Conservation (phyloP, 2,329 filamentous ascomycete species). For the Tolypocladium tundrense region DNA sequence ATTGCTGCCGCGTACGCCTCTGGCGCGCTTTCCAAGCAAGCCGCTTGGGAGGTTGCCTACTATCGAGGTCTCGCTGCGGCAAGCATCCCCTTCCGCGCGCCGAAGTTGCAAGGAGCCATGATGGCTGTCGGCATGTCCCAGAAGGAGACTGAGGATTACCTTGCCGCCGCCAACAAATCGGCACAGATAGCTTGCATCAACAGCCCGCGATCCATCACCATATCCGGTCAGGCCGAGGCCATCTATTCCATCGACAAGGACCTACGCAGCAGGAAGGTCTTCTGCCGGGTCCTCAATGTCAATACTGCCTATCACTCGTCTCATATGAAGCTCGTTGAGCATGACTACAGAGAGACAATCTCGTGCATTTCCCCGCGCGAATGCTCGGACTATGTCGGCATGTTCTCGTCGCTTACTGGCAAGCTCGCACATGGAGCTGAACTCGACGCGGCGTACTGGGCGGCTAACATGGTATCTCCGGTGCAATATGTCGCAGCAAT, state of each 20-base stretch:
- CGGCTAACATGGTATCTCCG: constrained; percentile 31
- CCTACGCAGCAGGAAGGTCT: constrained; percentile 19
- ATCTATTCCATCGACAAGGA: constrained; percentile 21
- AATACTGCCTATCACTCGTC: constrained; percentile 33
- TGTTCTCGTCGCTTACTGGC: constrained; percentile 32
- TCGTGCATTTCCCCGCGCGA: constrained; percentile 8
- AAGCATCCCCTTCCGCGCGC: constrained; percentile 14
- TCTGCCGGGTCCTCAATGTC: constrained; percentile 25
- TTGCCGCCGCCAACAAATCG: constrained; percentile 9
- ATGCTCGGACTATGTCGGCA: constrained; percentile 12
- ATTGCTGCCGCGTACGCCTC: constrained; percentile 33
- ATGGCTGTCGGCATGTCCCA: constrained; percentile 27
- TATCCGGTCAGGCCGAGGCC: constrained; percentile 27
- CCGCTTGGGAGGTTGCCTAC: constrained; percentile 31
- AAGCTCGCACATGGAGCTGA: constrained; percentile 10
- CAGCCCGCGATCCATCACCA: constrained; percentile 30
- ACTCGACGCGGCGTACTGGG: constrained; percentile 32
- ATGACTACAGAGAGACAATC: constrained; percentile 23
- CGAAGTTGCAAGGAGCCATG: constrained; percentile 27
- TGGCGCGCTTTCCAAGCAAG: constrained; percentile 22
- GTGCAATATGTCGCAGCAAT: constrained; percentile 34
- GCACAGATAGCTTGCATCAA: constrained; percentile 33
- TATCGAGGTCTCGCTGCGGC: constrained; percentile 26
- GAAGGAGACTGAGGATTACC: constrained; percentile 15
- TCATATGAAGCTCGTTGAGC: constrained; percentile 29